phyloP scores from a whole-genome alignment of 495 filamentous ascomycete genomes.

The Annulohypoxylon moriforme region DNA sequence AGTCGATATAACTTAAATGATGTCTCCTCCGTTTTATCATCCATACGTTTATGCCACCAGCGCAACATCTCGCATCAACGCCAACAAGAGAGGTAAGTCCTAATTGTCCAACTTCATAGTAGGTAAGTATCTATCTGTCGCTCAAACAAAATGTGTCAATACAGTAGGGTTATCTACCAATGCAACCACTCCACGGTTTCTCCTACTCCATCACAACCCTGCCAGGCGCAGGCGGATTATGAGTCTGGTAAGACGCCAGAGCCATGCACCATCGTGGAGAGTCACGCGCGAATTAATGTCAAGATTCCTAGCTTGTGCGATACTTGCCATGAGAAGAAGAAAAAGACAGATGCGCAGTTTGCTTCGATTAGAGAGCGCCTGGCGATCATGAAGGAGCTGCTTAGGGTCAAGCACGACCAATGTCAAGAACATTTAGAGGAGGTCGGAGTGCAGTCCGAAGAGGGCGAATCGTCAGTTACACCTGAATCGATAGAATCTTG shows the following conservation, averaged over 20 bases:
- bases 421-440: conserved; percentile 29
- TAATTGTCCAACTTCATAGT: not conserved
- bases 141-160: conserved; percentile 23
- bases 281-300: conserved; percentile 13
- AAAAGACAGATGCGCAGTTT: not conserved
- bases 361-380: conserved; percentile 4
- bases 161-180: conserved; percentile 25
- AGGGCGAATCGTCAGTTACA: not conserved
- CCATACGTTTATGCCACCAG: not conserved
- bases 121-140: not conserved
- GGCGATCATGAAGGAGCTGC: conserved; percentile 2
- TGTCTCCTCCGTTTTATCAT: not conserved
- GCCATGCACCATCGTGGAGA: conserved; percentile 17
- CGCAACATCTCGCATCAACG: not conserved
- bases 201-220: not conserved
- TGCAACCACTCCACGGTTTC: conserved; percentile 31
- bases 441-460: conserved; percentile 4
- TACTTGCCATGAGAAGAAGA: conserved; percentile 17
- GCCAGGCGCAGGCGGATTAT: conserved; percentile 3
- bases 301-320: conserved; percentile 6
- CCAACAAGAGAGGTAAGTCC: conserved; percentile 4
- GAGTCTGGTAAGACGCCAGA: not conserved
- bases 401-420: conserved; percentile 5
- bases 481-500: not conserved
- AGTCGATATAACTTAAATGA: not conserved